Percentiles rank a stretch among this genome's conserved stretches.
These are phyloP conservation scores for Setaria viridis DNA, from an alignment of 202 grass and related monocot genomes.

Conservation along the genomic window DNA sequence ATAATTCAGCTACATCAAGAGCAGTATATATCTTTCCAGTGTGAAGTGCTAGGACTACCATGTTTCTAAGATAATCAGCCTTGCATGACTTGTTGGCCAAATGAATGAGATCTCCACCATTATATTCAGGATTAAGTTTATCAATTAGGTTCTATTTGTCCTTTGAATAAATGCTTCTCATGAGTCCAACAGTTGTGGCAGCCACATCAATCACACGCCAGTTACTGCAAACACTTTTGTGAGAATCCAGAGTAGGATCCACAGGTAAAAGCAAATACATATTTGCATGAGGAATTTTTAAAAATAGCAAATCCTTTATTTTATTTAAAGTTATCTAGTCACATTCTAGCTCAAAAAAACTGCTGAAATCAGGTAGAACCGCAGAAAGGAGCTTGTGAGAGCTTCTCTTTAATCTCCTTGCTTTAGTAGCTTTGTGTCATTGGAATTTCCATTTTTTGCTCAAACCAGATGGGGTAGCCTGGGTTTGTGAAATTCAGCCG, in stretches of 20 bases:
- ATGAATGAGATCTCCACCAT: slow-evolving; percentile 55
- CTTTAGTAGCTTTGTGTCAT: no score
- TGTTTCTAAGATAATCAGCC: slow-evolving; percentile 52
- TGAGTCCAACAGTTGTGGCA: slow-evolving; percentile 57
- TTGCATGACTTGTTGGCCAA: slow-evolving; percentile 72
- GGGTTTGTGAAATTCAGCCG: no score
- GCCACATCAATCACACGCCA: slow-evolving; percentile 67
- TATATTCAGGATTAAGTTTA: slow-evolving; percentile 42
- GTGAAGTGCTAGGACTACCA: slow-evolving; percentile 79
- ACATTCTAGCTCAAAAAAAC: no score
- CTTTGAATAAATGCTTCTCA: slow-evolving; percentile 67
- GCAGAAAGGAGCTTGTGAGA: no score
- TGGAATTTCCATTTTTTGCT: no score
- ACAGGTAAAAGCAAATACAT: slow-evolving; percentile 87
- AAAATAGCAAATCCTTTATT: no score
- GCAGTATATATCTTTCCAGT: slow-evolving; percentile 86
- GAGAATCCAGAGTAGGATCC: slow-evolving; percentile 44
- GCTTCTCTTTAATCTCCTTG: no score
- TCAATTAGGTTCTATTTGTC: slow-evolving; percentile 21
- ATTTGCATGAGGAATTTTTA: slow-evolving; percentile 20
- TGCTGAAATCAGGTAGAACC: no score
- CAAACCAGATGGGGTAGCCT: no score
- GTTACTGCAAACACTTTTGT: slow-evolving; percentile 55
- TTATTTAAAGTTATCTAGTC: no score
- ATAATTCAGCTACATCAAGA: slow-evolving; percentile 62